These are phyloP conservation scores for Boletus rubroflammeus DNA, from an alignment of 768 basidiomycete genomes.

Conservation along the genomic window DNA sequence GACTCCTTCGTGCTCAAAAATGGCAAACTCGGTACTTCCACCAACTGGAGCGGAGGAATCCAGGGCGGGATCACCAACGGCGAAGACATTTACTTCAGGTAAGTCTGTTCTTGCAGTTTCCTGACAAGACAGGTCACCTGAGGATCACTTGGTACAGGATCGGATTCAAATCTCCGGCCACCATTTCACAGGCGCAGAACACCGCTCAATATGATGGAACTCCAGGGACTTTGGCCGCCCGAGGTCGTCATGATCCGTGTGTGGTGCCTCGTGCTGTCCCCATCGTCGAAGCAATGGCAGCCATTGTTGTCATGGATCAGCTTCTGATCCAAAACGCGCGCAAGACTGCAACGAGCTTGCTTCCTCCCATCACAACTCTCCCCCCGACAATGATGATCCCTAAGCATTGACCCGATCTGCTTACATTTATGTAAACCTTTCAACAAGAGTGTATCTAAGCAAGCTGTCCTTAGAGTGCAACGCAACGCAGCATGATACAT, in stretches of 20 bases:
- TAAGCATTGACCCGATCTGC: conserved; percentile 15
- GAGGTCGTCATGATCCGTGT: conserved; percentile 95
- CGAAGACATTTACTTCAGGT: conserved; percentile 97
- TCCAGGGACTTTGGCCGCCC: conserved; percentile 79
- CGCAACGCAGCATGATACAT: conserved; percentile 2
- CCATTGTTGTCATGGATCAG: conserved; percentile 92
- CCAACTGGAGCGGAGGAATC: conserved; percentile 96
- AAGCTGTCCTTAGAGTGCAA: background rate
- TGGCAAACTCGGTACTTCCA: conserved; percentile 75
- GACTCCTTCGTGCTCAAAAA: conserved; percentile 74
- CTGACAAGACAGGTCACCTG: conserved; percentile 1
- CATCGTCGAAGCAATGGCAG: conserved; percentile 98
- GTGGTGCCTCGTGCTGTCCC: conserved; percentile 96
- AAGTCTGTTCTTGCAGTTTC: conserved; percentile 19
- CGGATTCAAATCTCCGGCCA: conserved; percentile 98
- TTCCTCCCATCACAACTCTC: conserved; percentile 85
- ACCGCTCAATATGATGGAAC: conserved; percentile 96
- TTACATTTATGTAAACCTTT: background rate
- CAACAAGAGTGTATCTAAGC: conserved; percentile 1
- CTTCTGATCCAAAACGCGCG: conserved; percentile 88
- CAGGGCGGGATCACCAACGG: conserved; percentile 99
- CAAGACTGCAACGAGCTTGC: conserved; percentile 62
- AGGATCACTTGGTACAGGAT: conserved; percentile 49
- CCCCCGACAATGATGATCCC: conserved; percentile 90
- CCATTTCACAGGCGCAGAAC: conserved; percentile 86